Conservation (phyloP, 2,329 filamentous ascomycete genomes). For the Trichoderma hamatum region DNA sequence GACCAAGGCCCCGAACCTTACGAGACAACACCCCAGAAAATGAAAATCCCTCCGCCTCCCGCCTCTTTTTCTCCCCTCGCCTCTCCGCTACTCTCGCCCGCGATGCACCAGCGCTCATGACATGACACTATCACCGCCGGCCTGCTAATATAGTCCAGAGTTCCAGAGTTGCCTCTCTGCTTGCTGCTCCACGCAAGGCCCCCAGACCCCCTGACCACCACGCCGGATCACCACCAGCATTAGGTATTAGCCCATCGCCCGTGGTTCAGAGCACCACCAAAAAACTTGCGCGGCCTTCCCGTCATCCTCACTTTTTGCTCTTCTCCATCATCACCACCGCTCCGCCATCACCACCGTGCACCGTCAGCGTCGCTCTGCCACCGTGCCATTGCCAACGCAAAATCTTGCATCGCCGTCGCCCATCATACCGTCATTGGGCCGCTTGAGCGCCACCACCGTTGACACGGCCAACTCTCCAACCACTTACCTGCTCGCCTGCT, state of each 20-base stretch:
- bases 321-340: slow-evolving; percentile 24
- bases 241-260: slow-evolving; percentile 27
- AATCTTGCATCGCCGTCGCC: slow-evolving; percentile 5
- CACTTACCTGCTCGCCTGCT: neutral
- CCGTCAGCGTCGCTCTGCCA: slow-evolving; percentile 11
- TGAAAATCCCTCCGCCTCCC: slow-evolving; percentile 38
- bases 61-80: slow-evolving; percentile 35
- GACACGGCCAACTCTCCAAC: neutral
- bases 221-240: slow-evolving; percentile 34
- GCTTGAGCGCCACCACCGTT: neutral
- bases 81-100: slow-evolving; percentile 29
- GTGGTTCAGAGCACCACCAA: slow-evolving; percentile 28
- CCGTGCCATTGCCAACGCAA: slow-evolving; percentile 30
- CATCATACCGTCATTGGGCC: slow-evolving; percentile 1
- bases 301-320: slow-evolving; percentile 26
- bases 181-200: slow-evolving; percentile 30
- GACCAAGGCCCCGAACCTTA: slow-evolving; percentile 45
- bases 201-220: slow-evolving; percentile 31
- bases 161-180: slow-evolving; percentile 25
- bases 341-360: slow-evolving; percentile 17
- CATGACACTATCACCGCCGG: slow-evolving; percentile 27
- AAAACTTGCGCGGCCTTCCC: slow-evolving; percentile 25
- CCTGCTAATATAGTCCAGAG: slow-evolving; percentile 26
- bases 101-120: slow-evolving; percentile 28
- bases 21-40: slow-evolving; percentile 43